These are phyloP conservation scores for Aspergillus felis DNA, from an alignment of 2,329 filamentous ascomycete genomes.

Conservation along the genomic window DNA sequence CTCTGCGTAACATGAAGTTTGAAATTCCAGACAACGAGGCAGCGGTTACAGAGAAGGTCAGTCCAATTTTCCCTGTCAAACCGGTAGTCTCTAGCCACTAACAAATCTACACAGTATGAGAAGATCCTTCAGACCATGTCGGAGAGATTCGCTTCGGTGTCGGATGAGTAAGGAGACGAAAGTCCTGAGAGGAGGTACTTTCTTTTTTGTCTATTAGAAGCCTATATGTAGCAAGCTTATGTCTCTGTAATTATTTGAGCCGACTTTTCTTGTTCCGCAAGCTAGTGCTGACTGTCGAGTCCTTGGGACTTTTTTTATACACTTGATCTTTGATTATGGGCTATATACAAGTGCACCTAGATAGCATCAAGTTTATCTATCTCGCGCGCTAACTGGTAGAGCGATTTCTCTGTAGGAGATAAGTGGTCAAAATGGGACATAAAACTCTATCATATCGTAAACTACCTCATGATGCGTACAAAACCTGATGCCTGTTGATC, in stretches of 20 bases:
- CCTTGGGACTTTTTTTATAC: not conserved
- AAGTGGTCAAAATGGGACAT: not conserved
- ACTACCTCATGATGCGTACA: not conserved
- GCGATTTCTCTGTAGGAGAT: not conserved
- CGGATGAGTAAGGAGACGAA: constrained; percentile 70
- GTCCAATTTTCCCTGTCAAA: constrained; percentile 16
- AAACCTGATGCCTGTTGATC: not conserved
- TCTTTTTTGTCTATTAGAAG: constrained; percentile 15
- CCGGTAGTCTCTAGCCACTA: constrained; percentile 30
- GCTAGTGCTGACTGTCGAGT: not conserved
- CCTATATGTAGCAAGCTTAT: constrained; percentile 34
- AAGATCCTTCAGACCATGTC: constrained; percentile 84
- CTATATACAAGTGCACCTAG: not conserved
- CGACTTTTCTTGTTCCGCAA: constrained; percentile 6
- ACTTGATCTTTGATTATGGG: not conserved
- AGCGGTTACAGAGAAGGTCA: constrained; percentile 75
- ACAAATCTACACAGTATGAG: constrained; percentile 67
- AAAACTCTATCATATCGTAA: not conserved
- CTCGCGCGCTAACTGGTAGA: not conserved
- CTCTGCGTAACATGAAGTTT: constrained; percentile 92
- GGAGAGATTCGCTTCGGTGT: constrained; percentile 94
- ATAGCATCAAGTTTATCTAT: not conserved
- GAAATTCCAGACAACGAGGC: constrained; percentile 86
- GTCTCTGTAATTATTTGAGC: constrained; percentile 30
- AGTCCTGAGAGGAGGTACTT: constrained; percentile 9